Percentiles rank a stretch among this genome's conserved stretches.
Conservation (phyloP, 1,284 basidiomycete genomes). For the Farysia itapuensis region DNA sequence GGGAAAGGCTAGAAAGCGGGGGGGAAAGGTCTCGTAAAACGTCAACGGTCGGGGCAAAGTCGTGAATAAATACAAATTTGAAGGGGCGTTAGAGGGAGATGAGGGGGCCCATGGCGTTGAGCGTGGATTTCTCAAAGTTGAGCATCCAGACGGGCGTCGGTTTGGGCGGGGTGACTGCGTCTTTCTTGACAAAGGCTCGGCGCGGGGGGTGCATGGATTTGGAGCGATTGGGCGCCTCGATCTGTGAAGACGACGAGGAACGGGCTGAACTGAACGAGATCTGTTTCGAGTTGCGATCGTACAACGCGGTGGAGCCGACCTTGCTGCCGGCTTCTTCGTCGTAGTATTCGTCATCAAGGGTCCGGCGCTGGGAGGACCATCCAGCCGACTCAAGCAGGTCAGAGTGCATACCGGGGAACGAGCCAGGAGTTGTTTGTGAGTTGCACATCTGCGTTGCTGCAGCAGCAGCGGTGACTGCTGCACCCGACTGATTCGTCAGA, state of each 20-base stretch:
- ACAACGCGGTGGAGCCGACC: not conserved
- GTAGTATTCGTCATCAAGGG: not conserved
- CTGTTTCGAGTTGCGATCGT: not conserved
- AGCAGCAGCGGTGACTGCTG: conserved; percentile 19
- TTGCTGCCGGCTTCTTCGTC: not conserved
- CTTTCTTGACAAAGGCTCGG: conserved; percentile 8
- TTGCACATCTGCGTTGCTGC: conserved; percentile 40
- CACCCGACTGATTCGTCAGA: conserved; percentile 26
- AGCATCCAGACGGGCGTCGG: conserved; percentile 22
- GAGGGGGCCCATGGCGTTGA: conserved; percentile 1
- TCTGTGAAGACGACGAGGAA: not conserved
- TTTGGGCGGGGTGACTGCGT: conserved; percentile 7
- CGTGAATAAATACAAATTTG: no score
- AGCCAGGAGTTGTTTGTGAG: not conserved
- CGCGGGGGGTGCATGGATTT: not conserved
- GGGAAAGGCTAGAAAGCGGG: no score
- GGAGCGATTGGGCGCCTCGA: not conserved
- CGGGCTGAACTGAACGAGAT: conserved; percentile 1
- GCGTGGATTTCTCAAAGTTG: conserved; percentile 12
- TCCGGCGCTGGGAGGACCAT: conserved; percentile 1
- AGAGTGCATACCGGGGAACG: not conserved
- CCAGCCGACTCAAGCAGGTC: not conserved
- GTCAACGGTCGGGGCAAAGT: no score
- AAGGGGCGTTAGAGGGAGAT: conserved; percentile 6
- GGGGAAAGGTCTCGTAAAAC: no score